These are phyloP conservation scores for Trichoderma hamatum DNA, from an alignment of 2,329 filamentous ascomycete species.

Conservation along the genomic window DNA sequence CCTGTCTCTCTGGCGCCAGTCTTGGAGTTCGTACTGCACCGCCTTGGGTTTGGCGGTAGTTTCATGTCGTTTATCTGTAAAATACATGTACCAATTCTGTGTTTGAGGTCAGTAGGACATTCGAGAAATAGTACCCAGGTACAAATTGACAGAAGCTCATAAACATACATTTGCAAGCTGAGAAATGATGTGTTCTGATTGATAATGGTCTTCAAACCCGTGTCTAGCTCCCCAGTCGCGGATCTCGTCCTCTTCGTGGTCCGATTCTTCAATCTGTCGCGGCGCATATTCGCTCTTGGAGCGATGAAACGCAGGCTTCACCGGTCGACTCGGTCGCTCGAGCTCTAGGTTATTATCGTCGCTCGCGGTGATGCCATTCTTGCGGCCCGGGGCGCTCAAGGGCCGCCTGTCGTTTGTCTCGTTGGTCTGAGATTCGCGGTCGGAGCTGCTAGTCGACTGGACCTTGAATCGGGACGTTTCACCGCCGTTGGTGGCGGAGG, in stretches of 20 bases:
- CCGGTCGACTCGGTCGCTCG: slow-evolving; percentile 43
- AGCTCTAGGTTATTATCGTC: slow-evolving; percentile 43
- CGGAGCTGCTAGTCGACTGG: slow-evolving; percentile 36
- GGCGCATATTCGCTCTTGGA: slow-evolving; percentile 60
- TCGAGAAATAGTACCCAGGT: background rate
- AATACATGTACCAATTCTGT: slow-evolving; percentile 99
- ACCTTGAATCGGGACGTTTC: slow-evolving; percentile 37
- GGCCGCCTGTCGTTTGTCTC: slow-evolving; percentile 45
- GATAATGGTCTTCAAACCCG: slow-evolving; percentile 91
- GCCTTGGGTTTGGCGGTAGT: slow-evolving; percentile 85
- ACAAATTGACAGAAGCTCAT: background rate
- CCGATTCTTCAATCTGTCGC: slow-evolving; percentile 46
- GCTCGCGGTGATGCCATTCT: slow-evolving; percentile 38
- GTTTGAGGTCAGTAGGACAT: slow-evolving; percentile 20
- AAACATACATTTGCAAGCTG: slow-evolving; percentile 75
- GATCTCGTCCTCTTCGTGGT: slow-evolving; percentile 50
- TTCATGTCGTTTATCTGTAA: slow-evolving; percentile 96
- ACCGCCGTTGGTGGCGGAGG: slow-evolving; percentile 38
- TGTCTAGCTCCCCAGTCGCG: slow-evolving; percentile 68
- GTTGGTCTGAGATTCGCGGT: slow-evolving; percentile 36
- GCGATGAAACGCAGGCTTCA: slow-evolving; percentile 56
- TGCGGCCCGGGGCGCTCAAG: slow-evolving; percentile 51
- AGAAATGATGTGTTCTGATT: slow-evolving; percentile 85
- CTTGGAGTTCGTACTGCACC: slow-evolving; percentile 69
- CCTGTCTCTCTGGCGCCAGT: slow-evolving; percentile 96